Percentiles rank a stretch among this genome's conserved stretches.
Conservation (phyloP, 441 rosid species). For the Daphne laureola region DNA sequence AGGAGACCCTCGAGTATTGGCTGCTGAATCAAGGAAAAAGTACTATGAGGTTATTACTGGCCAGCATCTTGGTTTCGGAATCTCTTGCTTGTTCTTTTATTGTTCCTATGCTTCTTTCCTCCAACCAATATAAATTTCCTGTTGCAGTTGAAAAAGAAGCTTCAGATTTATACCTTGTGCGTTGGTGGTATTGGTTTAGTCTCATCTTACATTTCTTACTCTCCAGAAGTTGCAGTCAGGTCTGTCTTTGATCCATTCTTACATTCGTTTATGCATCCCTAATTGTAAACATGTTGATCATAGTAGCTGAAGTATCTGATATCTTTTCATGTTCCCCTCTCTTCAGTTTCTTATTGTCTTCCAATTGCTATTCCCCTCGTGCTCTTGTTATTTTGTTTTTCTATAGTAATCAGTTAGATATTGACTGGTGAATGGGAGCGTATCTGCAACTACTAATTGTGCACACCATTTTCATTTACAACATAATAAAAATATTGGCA, state of each 20-base stretch:
- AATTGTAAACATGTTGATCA: conserved; percentile 4
- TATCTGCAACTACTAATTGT: no score
- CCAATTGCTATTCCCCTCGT: no score
- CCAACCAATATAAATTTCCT: conserved; percentile 10
- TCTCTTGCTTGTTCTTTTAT: conserved; percentile 4
- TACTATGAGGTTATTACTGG: conserved; percentile 45
- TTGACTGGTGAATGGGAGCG: no score
- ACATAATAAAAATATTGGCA: no score
- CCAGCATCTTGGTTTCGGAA: background rate
- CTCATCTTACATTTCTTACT: conserved; percentile 70
- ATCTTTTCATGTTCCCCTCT: no score
- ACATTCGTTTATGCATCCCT: background rate
- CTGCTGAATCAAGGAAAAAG: conserved; percentile 71
- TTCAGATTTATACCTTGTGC: conserved; percentile 63
- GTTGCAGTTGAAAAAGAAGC: conserved; percentile 59
- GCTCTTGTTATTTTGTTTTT: no score
- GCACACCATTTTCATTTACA: no score
- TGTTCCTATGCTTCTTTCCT: background rate
- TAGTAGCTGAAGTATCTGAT: background rate
- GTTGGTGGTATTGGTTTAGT: conserved; percentile 76
- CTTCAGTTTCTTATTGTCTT: no score
- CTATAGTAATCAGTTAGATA: no score
- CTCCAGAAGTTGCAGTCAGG: conserved; percentile 83
- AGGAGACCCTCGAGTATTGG: conserved; percentile 69
- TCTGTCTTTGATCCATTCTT: conserved; percentile 17